Percentiles rank a stretch among this genome's conserved stretches.
These are phyloP conservation scores for Cicer chorassanicum DNA, from an alignment of 306 rosid genomes.

Conservation along the genomic window DNA sequence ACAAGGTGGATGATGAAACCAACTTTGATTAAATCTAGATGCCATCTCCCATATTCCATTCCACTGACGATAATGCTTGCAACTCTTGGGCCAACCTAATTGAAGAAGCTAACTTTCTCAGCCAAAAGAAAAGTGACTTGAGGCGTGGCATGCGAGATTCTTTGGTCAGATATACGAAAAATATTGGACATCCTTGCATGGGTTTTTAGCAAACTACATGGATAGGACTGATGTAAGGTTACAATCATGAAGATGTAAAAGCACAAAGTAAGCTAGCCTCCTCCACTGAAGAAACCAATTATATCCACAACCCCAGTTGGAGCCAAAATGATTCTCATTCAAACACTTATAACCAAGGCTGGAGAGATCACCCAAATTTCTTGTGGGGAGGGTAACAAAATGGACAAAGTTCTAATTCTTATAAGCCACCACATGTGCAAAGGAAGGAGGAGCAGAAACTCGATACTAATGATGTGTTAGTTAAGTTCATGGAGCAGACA, in stretches of 20 bases:
- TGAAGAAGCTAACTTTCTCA: neutral
- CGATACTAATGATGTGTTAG: too few relatives aligned
- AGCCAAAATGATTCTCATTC: neutral
- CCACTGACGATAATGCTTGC: too few relatives aligned
- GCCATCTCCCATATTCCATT: neutral
- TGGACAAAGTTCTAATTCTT: too few relatives aligned
- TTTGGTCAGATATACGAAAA: neutral
- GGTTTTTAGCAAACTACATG: neutral
- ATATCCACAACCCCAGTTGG: neutral
- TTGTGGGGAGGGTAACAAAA: too few relatives aligned
- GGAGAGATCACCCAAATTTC: neutral
- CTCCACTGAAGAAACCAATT: neutral
- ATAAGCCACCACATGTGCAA: too few relatives aligned
- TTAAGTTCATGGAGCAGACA: too few relatives aligned
- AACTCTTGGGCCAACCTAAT: too few relatives aligned
- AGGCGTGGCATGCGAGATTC: neutral
- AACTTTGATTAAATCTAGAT: neutral
- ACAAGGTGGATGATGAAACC: neutral
- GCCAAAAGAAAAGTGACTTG: neutral
- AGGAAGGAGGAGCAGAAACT: too few relatives aligned
- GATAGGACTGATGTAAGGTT: neutral
- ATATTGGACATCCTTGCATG: neutral
- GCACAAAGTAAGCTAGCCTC: neutral
- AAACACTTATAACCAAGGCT: neutral
- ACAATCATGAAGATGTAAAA: neutral